Base-by-base conservation (phyloP, 192 early-diverging fungal genomes). In the Mortierella hygrophila region DNA sequence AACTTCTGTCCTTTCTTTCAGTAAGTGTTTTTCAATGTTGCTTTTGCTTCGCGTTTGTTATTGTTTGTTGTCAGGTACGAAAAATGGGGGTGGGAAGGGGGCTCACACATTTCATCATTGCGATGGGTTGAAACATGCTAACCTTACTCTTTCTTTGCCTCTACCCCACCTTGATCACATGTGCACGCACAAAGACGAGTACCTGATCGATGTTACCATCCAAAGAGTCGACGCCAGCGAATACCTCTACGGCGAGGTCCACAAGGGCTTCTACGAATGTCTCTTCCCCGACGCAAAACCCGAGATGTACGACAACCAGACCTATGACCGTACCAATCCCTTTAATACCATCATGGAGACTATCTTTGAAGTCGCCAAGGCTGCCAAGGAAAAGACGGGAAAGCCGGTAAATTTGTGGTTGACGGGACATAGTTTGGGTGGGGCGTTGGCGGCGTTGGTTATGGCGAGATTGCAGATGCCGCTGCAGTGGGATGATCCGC, bases 361-460 rank as follows among this genome's bases (percentile, higher is more conserved):
- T 11, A 75, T 91, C 42, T 80, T 86, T 75, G 84, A 81, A 23
- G 65, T 60, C 6, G 84, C 84, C 20, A 71, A 74, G 18, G 38
- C n/a, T 35, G 49, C 70, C 5, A 85, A 76, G 35, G 57, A 70
- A 32, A 72, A 74, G 18, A 87, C 74, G 0, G 73, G 69, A 13
- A 77, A 77, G 21, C 88, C 88, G 3, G 83, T 90, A 4, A 90
- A 90, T 68, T 68, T 93, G 13, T 93, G 91, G 90, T 75, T 93
- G 21, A 90, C 92, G 20, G 92, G 92, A 6, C 92, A 93, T 81
- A 92, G 91, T 6, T 69, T 93, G 10, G 92, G 92, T 7, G 88
- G 84, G 42, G 92, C 91, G 1, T 69, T 92, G 37, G 82, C 88
- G 2, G 83, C 81, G 3, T 72, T 92, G 23, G 77, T 89, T 2